These are phyloP conservation scores for Boletus barrowsii DNA, from an alignment of 768 basidiomycete species.

Conservation along the genomic window DNA sequence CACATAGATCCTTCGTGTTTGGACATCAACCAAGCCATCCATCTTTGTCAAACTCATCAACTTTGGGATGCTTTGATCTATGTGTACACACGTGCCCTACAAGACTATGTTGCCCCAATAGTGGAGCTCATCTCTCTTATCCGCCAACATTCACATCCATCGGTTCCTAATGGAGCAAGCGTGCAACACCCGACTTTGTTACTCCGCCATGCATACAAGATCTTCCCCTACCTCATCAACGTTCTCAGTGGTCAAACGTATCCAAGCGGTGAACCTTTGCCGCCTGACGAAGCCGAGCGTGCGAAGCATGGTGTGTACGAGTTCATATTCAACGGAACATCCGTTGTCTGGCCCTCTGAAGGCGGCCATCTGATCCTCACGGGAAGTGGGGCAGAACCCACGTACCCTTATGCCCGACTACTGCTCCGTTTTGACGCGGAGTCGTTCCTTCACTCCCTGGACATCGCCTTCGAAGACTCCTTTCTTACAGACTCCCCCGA, in stretches of 20 bases:
- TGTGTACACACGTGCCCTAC: constrained; percentile 84
- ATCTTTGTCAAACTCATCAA: constrained; percentile 74
- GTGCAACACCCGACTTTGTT: constrained; percentile 18
- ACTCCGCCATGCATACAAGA: constrained; percentile 80
- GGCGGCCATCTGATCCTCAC: constrained; percentile 75
- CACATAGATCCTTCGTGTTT: constrained; percentile 88
- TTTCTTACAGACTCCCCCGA: constrained; percentile 73
- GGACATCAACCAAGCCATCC: constrained; percentile 91
- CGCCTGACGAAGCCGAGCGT: constrained; percentile 55
- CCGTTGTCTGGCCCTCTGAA: constrained; percentile 76
- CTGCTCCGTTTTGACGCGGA: constrained; percentile 89
- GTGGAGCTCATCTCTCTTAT: constrained; percentile 82
- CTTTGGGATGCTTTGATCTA: constrained; percentile 95
- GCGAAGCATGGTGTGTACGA: constrained; percentile 76
- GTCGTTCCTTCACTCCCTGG: constrained; percentile 88
- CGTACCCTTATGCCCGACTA: constrained; percentile 85
- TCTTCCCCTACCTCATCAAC: constrained; percentile 84
- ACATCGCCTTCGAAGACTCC: constrained; percentile 91
- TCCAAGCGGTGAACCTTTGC: constrained; percentile 75
- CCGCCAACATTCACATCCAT: constrained; percentile 35
- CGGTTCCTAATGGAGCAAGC: constrained; percentile 6
- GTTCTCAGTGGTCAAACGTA: constrained; percentile 81
- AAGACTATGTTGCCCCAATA: constrained; percentile 86
- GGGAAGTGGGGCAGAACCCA: constrained; percentile 69
- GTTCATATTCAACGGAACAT: constrained; percentile 83